Conservation (phyloP, 306 rosid genomes). For the Gleditsia sinensis region DNA sequence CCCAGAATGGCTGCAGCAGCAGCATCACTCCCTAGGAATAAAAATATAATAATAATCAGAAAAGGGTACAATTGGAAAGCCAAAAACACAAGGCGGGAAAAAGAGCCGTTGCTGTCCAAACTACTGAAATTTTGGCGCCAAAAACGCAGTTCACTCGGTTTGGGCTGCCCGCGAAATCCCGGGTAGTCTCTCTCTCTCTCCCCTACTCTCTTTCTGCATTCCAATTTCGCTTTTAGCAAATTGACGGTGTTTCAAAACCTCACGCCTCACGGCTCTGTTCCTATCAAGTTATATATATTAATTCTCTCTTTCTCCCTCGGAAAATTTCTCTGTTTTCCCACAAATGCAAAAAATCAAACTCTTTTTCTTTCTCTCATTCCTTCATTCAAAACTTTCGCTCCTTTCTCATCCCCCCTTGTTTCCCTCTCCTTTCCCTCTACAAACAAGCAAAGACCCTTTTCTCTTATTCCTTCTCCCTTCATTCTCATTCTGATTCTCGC, state of each 20-base stretch:
- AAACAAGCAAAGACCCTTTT: constrained; percentile 61
- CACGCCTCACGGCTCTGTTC: constrained; percentile 10
- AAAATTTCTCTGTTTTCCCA: constrained; percentile 43
- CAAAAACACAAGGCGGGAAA: constrained; percentile 69
- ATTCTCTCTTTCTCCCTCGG: constrained; percentile 10
- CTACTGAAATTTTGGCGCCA: constrained; percentile 56
- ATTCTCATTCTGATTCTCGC: constrained; percentile 32
- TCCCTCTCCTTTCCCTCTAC: constrained; percentile 36
- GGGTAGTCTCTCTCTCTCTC: constrained; percentile 58
- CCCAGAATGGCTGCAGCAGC: constrained; percentile 33
- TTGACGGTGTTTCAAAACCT: constrained; percentile 20
- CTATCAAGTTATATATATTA: constrained; percentile 27
- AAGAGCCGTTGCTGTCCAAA: constrained; percentile 85
- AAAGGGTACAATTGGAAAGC: constrained; percentile 40
- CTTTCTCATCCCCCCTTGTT: constrained; percentile 39
- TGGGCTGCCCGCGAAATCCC: constrained; percentile 71
- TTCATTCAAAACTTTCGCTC: constrained; percentile 31
- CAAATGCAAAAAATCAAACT: constrained; percentile 18
- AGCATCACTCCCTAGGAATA: constrained; percentile 51
- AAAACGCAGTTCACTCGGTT: constrained; percentile 44
- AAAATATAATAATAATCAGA: constrained; percentile 19
- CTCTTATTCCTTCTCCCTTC: constrained; percentile 57
- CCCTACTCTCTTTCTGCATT: not conserved
- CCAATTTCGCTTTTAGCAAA: constrained; percentile 34
- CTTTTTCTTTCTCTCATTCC: constrained; percentile 6